Evolutionary conservation across 129 eudicot genomes (phyloP), one percentile per base, ranked within the genome.

Genomic region (Heracleum sosnowskyi): DNA sequence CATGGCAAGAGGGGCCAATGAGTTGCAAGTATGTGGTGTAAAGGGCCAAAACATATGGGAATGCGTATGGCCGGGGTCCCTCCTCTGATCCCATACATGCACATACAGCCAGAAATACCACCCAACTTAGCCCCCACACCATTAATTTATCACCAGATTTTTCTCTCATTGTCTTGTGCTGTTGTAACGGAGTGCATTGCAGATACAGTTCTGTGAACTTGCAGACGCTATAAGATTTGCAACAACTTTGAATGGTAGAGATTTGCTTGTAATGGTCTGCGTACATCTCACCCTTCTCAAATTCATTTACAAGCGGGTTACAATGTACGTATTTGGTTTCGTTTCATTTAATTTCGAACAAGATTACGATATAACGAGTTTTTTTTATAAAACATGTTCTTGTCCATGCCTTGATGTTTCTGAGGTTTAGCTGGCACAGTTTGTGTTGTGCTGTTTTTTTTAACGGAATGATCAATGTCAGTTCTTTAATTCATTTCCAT

Each of bases 21-120:
- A 63, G 40, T 49, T 39, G 74, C 47, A 16, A 29, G 81, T 46
- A 51, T 80, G 73, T 81, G 85, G 79, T 85, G 85, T 84, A 84
- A 81, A 84, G 85, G 72, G 77, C 18, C 15, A 9, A 22, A 28
- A 13, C 46, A 73, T 73, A 39, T 44, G 60, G 24, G 12, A n/a
- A 73, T 24, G 49, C 2, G 16, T 13, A 24, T 72, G 77, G 77
- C 3, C n/a, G n/a, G n/a, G n/a, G n/a, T n/a, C 77, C 77, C 55
- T 11, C n/a, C 60, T 17, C 34, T 29, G 29, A 68, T 28, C 53
- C 57, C 57, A 31, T 71, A 41, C 42, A 71, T 55, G 83, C 82
- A 79, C 9, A 37, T 55, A 57, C 70, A 79, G 73, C 78, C 77
- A 77, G 73, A 60, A 57, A 37, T 28, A 49, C 75, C 73, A 74